Conservation (phyloP, 345 rosid genomes). For the Isatis tinctoria region DNA sequence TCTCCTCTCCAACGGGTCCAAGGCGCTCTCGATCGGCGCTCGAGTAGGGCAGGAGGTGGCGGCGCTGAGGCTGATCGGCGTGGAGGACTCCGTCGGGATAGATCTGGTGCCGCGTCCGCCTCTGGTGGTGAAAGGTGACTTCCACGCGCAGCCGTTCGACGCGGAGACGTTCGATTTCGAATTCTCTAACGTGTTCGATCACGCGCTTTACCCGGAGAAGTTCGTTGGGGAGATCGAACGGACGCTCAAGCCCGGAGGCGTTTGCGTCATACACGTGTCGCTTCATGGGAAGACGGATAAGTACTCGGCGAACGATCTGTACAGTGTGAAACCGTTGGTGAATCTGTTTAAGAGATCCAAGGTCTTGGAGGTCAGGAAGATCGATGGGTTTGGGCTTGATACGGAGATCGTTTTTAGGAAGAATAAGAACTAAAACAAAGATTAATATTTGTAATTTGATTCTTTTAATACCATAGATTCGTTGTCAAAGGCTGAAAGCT, state of each 20-base stretch:
- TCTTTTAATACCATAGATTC: not conserved
- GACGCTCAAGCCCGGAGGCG: constrained; percentile 74
- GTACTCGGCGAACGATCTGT: constrained; percentile 86
- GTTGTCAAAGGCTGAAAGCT: not conserved
- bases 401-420: constrained; percentile 79
- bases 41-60: constrained; percentile 93
- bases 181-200: constrained; percentile 93
- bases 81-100: constrained; percentile 64
- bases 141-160: constrained; percentile 76
- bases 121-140: constrained; percentile 72
- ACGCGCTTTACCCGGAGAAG: constrained; percentile 80
- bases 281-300: constrained; percentile 56
- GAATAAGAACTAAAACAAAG: constrained; percentile 24
- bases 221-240: constrained; percentile 87
- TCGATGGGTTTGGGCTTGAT: constrained; percentile 94
- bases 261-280: constrained; percentile 79
- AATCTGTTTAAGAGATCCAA: constrained; percentile 52
- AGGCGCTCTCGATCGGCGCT: constrained; percentile 75
- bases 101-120: constrained; percentile 92
- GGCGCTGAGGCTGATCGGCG: constrained; percentile 67
- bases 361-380: constrained; percentile 52
- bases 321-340: constrained; percentile 58
- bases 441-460: not conserved
- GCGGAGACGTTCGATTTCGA: constrained; percentile 74
- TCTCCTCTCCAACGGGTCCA: constrained; percentile 53